Evolutionary conservation across 306 rosid species (phyloP).

Genomic region (Prinsepia uniflora): DNA sequence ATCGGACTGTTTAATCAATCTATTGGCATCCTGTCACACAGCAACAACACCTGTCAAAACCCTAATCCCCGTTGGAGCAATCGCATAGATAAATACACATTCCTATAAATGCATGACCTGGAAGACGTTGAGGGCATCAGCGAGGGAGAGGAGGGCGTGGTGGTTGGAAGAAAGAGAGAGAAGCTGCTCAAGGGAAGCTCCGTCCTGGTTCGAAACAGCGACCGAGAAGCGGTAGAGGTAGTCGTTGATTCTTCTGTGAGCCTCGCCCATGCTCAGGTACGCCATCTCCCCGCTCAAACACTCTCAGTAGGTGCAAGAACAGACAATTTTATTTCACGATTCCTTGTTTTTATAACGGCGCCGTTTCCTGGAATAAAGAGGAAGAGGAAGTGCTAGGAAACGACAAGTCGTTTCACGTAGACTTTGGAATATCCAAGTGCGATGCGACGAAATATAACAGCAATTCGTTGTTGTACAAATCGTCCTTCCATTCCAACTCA

Average conservation of each 20-base stretch:
- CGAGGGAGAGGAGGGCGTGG: conserved; percentile 52
- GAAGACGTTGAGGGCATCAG: conserved; percentile 69
- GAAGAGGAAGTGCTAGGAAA: not conserved
- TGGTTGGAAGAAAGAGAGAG: conserved; percentile 72
- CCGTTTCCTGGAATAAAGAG: not conserved
- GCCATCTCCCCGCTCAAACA: conserved; percentile 44
- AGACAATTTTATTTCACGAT: not conserved
- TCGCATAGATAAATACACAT: not conserved
- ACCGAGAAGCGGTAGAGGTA: conserved; percentile 67
- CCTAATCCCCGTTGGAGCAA: not conserved
- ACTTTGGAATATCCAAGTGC: not conserved
- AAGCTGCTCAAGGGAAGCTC: conserved; percentile 57
- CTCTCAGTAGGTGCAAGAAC: not conserved
- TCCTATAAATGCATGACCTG: conserved; percentile 26
- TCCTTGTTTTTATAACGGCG: not conserved
- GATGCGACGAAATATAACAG: not conserved
- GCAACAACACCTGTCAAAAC: not conserved
- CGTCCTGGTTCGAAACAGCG: conserved; percentile 72
- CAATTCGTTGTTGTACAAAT: not conserved
- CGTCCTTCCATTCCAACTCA: conserved; percentile 6
- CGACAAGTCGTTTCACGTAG: not conserved
- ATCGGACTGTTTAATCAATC: conserved; percentile 74
- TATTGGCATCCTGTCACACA: conserved; percentile 42
- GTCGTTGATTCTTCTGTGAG: conserved; percentile 76
- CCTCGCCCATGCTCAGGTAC: conserved; percentile 89